Evolutionary conservation across 371 early-diverging fungal genomes (phyloP), one percentile per base, ranked within the genome.

Genomic region (Haplosporangium sp.): DNA sequence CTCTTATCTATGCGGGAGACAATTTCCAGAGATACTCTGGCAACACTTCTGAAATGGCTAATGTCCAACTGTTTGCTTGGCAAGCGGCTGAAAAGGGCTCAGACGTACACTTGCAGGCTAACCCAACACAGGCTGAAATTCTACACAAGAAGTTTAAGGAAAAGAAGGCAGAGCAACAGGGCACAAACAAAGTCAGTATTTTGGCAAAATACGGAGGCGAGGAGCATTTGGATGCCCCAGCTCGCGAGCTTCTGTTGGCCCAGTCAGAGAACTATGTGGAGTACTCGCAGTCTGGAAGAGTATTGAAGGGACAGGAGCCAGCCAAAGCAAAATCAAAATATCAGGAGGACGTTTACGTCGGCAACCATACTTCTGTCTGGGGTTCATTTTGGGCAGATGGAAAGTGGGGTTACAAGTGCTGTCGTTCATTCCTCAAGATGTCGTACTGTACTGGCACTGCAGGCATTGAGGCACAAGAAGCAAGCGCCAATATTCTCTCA

Each of bases 311-410:
- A 35, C 93, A 91, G 68, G 96, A 94, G 63, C 84, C 88, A 53
- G 92, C 92, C 15, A 90, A 88, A 39, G 88, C 92, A 11, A 90
- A 88, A 72, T 94, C 95, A 15, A 94, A 94, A 84, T 98, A 97
- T 83, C 92, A 94, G 73, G 99, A 98, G 78, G 97, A 98, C 86
- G 92, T 94, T 19, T 88, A 79, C 69, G 86, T 84, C 69, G 86
- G 92, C 76, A 98, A 98, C 77, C 99, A 99, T 83, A 91, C 89
- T 4, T 76, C 92, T 15, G 92, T 97, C 8, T 99, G 96, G 96
- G 99, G 98, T 0, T 96, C 96, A 15, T 99, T 90, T 76, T 98
- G 97, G 97, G 84, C 88, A n/a, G 94, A 95, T 77, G 97, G 96
- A 35, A 87, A 90, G 57, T 98, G 98, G 99, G 99, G 99, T 35